Conservation (phyloP, 257 asterid genomes). For the Lavandula angustifolia region DNA sequence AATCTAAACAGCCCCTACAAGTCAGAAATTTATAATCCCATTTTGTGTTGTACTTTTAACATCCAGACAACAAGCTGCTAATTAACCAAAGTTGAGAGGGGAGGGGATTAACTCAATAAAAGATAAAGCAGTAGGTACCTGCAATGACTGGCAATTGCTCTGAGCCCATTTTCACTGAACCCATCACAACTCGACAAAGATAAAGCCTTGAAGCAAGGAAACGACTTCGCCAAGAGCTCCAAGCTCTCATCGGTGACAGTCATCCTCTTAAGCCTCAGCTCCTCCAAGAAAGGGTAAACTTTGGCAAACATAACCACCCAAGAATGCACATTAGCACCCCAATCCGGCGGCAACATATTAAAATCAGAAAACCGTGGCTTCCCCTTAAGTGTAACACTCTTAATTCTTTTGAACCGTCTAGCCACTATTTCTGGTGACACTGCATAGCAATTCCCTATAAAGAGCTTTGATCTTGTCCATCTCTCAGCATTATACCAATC, state of each 20-base stretch:
- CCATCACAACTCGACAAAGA: constrained; percentile 84
- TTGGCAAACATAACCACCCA: constrained; percentile 71
- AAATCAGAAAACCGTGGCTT: constrained; percentile 81
- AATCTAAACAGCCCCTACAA: too few relatives aligned
- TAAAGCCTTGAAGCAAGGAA: constrained; percentile 64
- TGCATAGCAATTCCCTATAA: constrained; percentile 81
- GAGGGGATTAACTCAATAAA: too few relatives aligned
- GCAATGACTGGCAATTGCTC: constrained; percentile 69
- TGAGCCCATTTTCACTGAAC: constrained; percentile 66
- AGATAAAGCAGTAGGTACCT: constrained; percentile 53
- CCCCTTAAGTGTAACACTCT: constrained; percentile 71
- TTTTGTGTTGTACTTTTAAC: too few relatives aligned
- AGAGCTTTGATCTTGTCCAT: constrained; percentile 73
- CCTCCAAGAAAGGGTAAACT: constrained; percentile 78
- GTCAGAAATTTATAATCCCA: too few relatives aligned
- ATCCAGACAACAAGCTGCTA: too few relatives aligned
- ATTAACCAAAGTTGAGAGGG: too few relatives aligned
- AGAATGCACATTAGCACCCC: constrained; percentile 77
- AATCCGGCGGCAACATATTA: constrained; percentile 63
- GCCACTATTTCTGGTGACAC: constrained; percentile 81
- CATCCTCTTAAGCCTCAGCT: constrained; percentile 82
- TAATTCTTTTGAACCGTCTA: constrained; percentile 64
- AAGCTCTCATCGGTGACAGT: constrained; percentile 69
- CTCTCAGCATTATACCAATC: constrained; percentile 87
- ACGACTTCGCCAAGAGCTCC: constrained; percentile 72